Base-by-base conservation (phyloP, 768 basidiomycete species). In the Neoboletus subvelutipes region DNA sequence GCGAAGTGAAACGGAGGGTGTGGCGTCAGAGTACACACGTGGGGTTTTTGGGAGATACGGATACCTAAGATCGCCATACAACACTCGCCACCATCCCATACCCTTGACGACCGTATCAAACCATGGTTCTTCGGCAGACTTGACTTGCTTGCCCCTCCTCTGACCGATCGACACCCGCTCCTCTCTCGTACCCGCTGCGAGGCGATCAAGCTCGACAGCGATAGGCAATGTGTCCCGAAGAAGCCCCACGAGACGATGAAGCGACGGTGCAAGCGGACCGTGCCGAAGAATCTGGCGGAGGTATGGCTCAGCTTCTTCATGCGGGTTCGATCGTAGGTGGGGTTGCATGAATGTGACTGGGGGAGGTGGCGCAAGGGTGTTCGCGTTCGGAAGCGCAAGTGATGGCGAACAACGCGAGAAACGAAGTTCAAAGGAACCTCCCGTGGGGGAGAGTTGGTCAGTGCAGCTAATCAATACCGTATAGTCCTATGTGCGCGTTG, bases 161-260 rank as follows among this genome's bases (percentile, higher is more conserved):
- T 49, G 29, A 13, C 50, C 52, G 15, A 55, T 31, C 2, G 36
- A 40, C 17, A 7, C n/a, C 9, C 46, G 54, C 26, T 73, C 70
- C 20, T 58, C 56, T 74, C 66, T 52, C 67, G 69, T 48, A 26
- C 46, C 76, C 68, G 54, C 84, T 81, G 40, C 73, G 76, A 72
- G 66, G 8, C 61, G 63, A 57, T 92, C 87, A 10, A 93, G 76
- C 67, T 88, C 87, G 8, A 83, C 79, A 9, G 86, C 86, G 45
- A 94, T 83, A 0, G 92, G 90, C 7, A 95, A 73, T 0, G 91
- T 93, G 59, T 88, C 83, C 36, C 90, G 79, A 17, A 95, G 76
- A 31, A 92, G 73, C 22, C 78, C 79, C 28, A 91, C 85, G 22
- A 92, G 77, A 37, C 80, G 78, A 56, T 86, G 83, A 31, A 92